Base-by-base conservation (phyloP, 179 eudicot genomes). In the Corrigiola litoralis region DNA sequence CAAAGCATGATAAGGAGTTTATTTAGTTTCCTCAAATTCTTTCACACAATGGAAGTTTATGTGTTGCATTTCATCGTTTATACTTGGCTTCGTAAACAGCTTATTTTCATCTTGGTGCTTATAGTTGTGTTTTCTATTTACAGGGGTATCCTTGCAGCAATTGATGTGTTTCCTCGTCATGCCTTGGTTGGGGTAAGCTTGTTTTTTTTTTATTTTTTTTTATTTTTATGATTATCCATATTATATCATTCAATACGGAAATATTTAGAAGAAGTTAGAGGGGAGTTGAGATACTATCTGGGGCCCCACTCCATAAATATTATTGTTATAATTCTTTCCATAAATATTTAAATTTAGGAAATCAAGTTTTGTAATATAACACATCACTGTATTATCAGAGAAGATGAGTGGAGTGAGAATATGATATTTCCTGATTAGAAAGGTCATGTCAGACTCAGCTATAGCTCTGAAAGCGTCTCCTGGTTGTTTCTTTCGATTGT, bases 141-240 rank as follows among this genome's bases (percentile, higher is more conserved):
- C 90, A 92, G 98, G 87, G 98, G 98, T 11, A 92, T 94, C 63
- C 95, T 94, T 69, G 94, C 97, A 24, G 99, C 97, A 66, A 65
- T 94, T 60, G 86, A 87, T 68, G 94, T 84, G 52, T 87, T 90
- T 62, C 80, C 89, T 76, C 82, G 75, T 67, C 78, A 83, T 86
- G 81, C 67, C 25, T 32, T 94, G 74, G 99, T 81, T 71, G 99
- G 99, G 96, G 99, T 94, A 80, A 82, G 92, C 68, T 66, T 52
- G 20, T 29, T 55, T 60, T 54, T 28, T 42, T 49, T 49, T 32
- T 50, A 10, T n/a, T n/a, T 42, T n/a, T 20, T 56, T 58, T 40
- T 58, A 31, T 40, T 31, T 14, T 23, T 25, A 3, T 37, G 21
- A 20, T 40, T 23, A 37, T 12, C 61, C 6, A 29, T 40, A n/a